A percentile compares a stretch with the other conserved stretches of the same genome.
Evolutionary conservation across 2,329 filamentous ascomycete species (phyloP).

Genomic region (Dendrostoma leiphaemia): DNA sequence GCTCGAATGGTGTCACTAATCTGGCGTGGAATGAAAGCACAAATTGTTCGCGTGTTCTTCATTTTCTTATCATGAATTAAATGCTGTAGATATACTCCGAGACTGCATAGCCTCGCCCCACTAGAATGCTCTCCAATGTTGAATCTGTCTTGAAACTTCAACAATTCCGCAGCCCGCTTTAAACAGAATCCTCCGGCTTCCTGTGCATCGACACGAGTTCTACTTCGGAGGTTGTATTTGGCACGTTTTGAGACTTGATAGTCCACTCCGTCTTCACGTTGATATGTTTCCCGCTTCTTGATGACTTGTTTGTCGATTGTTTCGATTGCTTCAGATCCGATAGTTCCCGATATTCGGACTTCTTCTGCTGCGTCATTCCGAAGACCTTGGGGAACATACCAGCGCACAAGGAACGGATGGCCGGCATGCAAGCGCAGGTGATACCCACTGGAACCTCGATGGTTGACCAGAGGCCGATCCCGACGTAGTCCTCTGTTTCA

Average conservation of each 20-base stretch:
- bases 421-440: constrained; percentile 32
- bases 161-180: too few species aligned
- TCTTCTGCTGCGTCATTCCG: constrained; percentile 22
- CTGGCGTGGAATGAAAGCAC: too few species aligned
- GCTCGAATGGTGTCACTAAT: too few species aligned
- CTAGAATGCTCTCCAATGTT: too few species aligned
- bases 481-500: constrained; percentile 22
- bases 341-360: constrained; percentile 15
- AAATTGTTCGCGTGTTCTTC: too few species aligned
- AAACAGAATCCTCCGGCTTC: too few species aligned
- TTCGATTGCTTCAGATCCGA: constrained; percentile 15
- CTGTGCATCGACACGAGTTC: too few species aligned
- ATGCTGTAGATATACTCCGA: too few species aligned
- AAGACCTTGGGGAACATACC: constrained; percentile 27
- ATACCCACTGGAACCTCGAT: constrained; percentile 32
- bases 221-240: too few species aligned
- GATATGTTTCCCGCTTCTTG: constrained; percentile 22
- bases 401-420: constrained; percentile 29
- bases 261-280: constrained; percentile 30
- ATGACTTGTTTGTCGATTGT: not conserved
- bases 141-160: too few species aligned
- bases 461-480: constrained; percentile 28
- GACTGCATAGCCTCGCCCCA: too few species aligned
- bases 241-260: constrained; percentile 15
- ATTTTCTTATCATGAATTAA: too few species aligned